Evolutionary conservation across 305 asterid genomes (phyloP), one percentile per base, ranked within the genome.

Genomic region (Fraxinus ornus): DNA sequence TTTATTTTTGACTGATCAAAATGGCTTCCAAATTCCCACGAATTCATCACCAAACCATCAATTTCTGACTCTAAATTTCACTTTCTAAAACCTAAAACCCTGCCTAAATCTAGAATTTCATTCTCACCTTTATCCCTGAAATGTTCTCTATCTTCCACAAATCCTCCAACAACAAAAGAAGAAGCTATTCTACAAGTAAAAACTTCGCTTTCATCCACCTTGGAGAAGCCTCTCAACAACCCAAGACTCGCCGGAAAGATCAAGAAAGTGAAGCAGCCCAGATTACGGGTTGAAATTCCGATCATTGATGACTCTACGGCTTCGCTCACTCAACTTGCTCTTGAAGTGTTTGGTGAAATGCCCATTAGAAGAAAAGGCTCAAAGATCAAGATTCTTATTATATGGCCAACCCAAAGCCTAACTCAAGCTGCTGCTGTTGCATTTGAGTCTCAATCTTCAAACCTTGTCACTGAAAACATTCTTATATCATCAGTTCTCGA

Each of bases 131-230:
- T 84, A 17, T 81, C 74, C 26, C 87, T 89, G 1, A 83, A 79
- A 64, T 94, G 92, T 86, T 80, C 89, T 15, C 60, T 85, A 37
- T 88, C 93, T 85, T 81, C 95, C 81, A 85, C 97, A 33, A 89
- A 86, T 55, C 98, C 99, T 70, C 98, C 98, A 35, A 74, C 88
- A 75, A 86, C 94, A n/a, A 96, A 85, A 84, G 97, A 93, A 80
- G 99, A 93, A 90, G 97, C 98, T 76, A 88, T 94, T 83, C 88
- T 91, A 62, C 98, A 96, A 90, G 97, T 97, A 79, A 94, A 91
- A 89, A 84, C 90, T 57, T 89, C 95, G 24, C 94, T 96, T 57
- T 89, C 84, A 5, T 88, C 94, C 88, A 81, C 95, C n/a, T n/a
- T n/a, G 57, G 94, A 88, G 78, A 94, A 91, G 85, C 98, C 97